Percentiles rank a stretch among this genome's conserved stretches.
These are phyloP conservation scores for Artemisia tridentata DNA, from an alignment of 129 eudicot species.

Conservation along the genomic window DNA sequence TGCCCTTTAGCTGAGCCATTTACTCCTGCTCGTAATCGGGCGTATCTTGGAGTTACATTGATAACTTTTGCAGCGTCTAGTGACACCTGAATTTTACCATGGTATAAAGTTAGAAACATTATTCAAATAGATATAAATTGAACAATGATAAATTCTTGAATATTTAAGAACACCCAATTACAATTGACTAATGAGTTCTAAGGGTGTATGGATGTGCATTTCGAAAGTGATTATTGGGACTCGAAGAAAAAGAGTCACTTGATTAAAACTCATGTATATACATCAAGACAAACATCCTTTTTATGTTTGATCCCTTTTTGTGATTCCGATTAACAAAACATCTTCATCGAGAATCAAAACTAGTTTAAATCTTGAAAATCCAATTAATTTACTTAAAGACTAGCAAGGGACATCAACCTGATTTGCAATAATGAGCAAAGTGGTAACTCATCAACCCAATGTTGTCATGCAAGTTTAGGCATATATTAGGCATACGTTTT, in stretches of 20 bases:
- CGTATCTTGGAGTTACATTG: slow-evolving; percentile 96
- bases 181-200: background rate
- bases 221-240: background rate
- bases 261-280: background rate
- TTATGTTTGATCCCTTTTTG: background rate
- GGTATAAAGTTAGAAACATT: slow-evolving; percentile 16
- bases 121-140: background rate
- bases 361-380: too few species aligned
- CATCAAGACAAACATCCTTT: background rate
- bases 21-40: slow-evolving; percentile 71
- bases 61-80: slow-evolving; percentile 87
- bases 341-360: background rate
- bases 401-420: too few species aligned
- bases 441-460: too few species aligned
- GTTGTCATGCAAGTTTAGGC: too few species aligned
- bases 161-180: background rate
- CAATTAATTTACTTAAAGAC: too few species aligned
- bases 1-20: slow-evolving; percentile 95
- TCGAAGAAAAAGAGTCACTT: background rate
- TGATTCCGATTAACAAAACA: too few species aligned
- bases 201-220: background rate
- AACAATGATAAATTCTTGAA: background rate
- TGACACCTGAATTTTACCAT: slow-evolving; percentile 57
- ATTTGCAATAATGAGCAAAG: too few species aligned
- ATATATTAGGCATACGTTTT: too few species aligned